Evolutionary conservation across 2,329 filamentous ascomycete genomes (phyloP), one percentile per base, ranked within the genome.

Genomic region (Penicillium sp.): DNA sequence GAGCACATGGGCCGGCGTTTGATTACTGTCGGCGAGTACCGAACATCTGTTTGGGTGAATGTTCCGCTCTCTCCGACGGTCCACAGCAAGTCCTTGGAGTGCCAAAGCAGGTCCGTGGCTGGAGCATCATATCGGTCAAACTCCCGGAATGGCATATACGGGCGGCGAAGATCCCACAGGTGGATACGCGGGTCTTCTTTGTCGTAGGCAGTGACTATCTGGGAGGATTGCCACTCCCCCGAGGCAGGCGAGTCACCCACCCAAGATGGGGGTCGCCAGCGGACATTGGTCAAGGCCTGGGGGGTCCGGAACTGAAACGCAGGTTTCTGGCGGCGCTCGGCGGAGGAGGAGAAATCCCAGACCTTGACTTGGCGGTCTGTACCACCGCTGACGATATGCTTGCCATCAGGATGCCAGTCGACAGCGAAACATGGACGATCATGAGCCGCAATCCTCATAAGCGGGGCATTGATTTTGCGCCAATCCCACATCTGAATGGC

Each of bases 361-460:
- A 87, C 79, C 66, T 83, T 83, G 58, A 87, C 80, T 26, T 82
- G 82, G 54, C 81, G 83, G 67, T 88, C 85, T 19, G 81, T 77
- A 48, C 85, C 80, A n/a, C 83, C 84, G 61, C 83, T 87, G 50
- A 84, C 78, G 9, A 88, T 73, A 67, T 87, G 83, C 64, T 82
- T 86, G 6, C 85, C 85, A 62, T 87, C 84, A 1, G 85, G 85
- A 65, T 88, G 85, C 84, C 85, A 88, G 67, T 88, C 85, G 31
- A 88, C 80, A 5, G 83, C 79, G 56, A 81, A 85, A 71, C 85
- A 87, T 4, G 77, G 78, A 57, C 79, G 80, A 60, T 84, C 80
- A 66, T 88, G 85, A 39, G 84, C 85, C 29, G 82, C 81, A 52
- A 87, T 83, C 60, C 82, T 83, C 61, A 87, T 73, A 63, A 84